A percentile compares a stretch with the other conserved stretches of the same genome.
Conservation (phyloP, 331 rosid species). For the Saraca asoca region DNA sequence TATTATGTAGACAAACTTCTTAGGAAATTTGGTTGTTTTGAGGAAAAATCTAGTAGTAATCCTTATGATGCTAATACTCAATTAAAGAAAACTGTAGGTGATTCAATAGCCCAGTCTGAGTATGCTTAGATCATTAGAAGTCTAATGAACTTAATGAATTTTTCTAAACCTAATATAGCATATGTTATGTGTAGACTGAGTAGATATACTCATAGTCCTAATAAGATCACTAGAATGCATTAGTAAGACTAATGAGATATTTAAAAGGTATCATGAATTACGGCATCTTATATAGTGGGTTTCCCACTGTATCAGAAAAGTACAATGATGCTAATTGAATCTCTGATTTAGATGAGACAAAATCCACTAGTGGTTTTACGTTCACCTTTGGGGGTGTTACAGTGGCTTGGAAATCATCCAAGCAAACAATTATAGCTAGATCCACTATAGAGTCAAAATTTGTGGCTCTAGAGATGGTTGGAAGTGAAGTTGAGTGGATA, state of each 20-base stretch:
- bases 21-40: not conserved
- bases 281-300: too few species aligned
- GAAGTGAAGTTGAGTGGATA: not conserved
- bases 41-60: not conserved
- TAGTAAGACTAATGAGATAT: not conserved
- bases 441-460: conserved; percentile 4
- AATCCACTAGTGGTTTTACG: not conserved
- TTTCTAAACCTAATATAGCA: not conserved
- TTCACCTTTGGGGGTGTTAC: too few species aligned
- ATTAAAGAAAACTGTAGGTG: not conserved
- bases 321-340: conserved; percentile 7
- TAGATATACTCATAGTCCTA: not conserved
- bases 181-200: not conserved
- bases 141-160: not conserved
- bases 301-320: too few species aligned
- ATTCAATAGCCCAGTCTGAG: not conserved
- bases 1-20: not conserved
- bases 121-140: not conserved
- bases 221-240: not conserved
- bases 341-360: not conserved
- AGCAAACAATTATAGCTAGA: not conserved
- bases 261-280: not conserved
- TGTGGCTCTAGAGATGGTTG: not conserved
- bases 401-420: not conserved
- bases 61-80: not conserved